Evolutionary conservation across 2,329 filamentous ascomycete genomes (phyloP), one percentile per base, ranked within the genome.

Genomic region (Aspergillus persii): DNA sequence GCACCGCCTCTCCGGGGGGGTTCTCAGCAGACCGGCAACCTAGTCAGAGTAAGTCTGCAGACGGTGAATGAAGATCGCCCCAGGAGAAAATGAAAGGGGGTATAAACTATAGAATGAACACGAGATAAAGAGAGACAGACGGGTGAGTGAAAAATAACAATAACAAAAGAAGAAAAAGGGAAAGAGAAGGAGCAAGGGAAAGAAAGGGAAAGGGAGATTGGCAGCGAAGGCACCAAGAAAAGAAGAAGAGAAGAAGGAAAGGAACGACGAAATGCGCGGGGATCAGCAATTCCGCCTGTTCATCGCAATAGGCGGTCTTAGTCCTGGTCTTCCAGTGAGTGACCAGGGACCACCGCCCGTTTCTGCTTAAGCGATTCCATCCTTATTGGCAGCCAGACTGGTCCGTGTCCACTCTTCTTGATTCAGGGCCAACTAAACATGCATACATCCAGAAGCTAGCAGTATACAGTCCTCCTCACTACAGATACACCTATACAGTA

Each of bases 1-100:
- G 54, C 54, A 56, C 54, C 54, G 54, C 54, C 54, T 56, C 30
- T 47, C 33, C n/a, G 23, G 48, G 54, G 47, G 47, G 47, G 27
- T 27, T 47, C 44, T 47, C 44, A 41, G 12, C 44, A 47, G 23
- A 47, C 44, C 44, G 11, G 44, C 23, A 23, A 23, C 18, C 18
- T 23, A 23, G 18, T 23, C 18, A 23, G 18, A 23, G 18, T 23
- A 47, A 47, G 23, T 47, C 44, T 26, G 44, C 47, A 55, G 7
- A 18, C 27, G 44, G 33, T 47, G n/a, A 27, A 47, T 23, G 44
- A 23, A 27, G 44, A 47, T 47, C 47, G 18, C 46, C 39, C 31
- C 48, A 50, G 54, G 54, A 56, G 44, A 29, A 29, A 48, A 50
- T 27, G 23, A 48, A n/a, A 7, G 18, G 29, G 11, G 56, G 23